These are phyloP conservation scores for Xylaria nigripes DNA, from an alignment of 495 filamentous ascomycete genomes.

Conservation along the genomic window DNA sequence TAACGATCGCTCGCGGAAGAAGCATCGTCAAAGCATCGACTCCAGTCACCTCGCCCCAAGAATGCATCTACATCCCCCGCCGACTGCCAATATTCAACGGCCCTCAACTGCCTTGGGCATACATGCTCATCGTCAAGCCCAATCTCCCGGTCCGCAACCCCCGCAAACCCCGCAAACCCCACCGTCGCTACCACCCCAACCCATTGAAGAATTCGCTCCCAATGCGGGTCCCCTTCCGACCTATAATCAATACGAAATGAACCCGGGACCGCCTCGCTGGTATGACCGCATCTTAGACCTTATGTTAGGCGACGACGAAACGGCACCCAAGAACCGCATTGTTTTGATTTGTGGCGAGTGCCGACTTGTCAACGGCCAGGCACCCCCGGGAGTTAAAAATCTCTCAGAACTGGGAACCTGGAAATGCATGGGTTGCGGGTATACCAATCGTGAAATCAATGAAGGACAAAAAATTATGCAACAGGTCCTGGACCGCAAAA, in stretches of 20 bases:
- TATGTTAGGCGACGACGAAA: constrained; percentile 91
- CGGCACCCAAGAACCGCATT: constrained; percentile 79
- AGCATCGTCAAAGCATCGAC: constrained; percentile 14
- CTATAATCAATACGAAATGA: constrained; percentile 34
- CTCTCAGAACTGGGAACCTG: constrained; percentile 78
- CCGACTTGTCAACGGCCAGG: constrained; percentile 89
- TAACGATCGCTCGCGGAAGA: constrained; percentile 12
- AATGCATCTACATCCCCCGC: constrained; percentile 62
- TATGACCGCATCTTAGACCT: constrained; percentile 91
- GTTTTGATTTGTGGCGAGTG: constrained; percentile 80
- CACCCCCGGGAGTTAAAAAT: constrained; percentile 74
- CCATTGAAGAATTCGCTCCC: constrained; percentile 47
- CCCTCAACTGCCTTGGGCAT: constrained; percentile 20
- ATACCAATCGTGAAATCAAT: constrained; percentile 73
- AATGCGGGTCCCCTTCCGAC: constrained; percentile 44
- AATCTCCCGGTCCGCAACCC: background rate
- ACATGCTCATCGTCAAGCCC: constrained; percentile 13
- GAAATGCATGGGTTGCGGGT: constrained; percentile 78
- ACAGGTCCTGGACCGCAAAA: constrained; percentile 35
- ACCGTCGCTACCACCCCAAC: constrained; percentile 18
- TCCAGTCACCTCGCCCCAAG: constrained; percentile 28
- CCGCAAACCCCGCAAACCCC: background rate
- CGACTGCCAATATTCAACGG: constrained; percentile 75
- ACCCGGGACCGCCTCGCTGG: constrained; percentile 57
- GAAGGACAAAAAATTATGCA: constrained; percentile 55